Evolutionary conservation across 1,284 basidiomycete genomes (phyloP).

Genomic region (Austroboletus novae-zelandiae): DNA sequence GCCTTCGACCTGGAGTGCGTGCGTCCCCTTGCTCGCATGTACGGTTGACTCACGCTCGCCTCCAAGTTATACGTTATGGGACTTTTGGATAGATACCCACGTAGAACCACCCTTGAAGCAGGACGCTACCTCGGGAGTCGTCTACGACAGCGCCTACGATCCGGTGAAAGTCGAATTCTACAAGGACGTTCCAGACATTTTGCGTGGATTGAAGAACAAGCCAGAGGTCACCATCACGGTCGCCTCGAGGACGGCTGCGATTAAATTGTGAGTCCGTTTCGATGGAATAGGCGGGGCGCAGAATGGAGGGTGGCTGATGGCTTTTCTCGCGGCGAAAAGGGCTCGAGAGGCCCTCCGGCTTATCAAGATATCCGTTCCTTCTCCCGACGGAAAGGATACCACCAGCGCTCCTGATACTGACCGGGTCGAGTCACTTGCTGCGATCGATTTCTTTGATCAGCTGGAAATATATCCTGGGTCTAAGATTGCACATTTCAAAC

Average conservation of each 20-base stretch:
- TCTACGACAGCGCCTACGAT: constrained; percentile 29
- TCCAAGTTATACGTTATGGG: constrained; percentile 78
- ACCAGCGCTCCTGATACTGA: constrained; percentile 30
- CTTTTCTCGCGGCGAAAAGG: constrained; percentile 37
- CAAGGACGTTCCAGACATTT: constrained; percentile 71
- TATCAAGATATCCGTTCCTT: constrained; percentile 58
- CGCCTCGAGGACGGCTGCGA: constrained; percentile 73
- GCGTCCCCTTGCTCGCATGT: neutral
- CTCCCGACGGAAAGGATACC: constrained; percentile 35
- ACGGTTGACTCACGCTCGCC: constrained; percentile 7
- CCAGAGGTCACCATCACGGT: constrained; percentile 65
- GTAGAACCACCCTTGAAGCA: constrained; percentile 62
- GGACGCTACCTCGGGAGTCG: constrained; percentile 40
- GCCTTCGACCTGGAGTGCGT: constrained; percentile 85
- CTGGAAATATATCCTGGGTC: constrained; percentile 88
- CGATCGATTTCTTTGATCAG: constrained; percentile 74
- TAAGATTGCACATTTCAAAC: constrained; percentile 79
- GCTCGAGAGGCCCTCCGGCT: constrained; percentile 74
- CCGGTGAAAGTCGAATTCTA: constrained; percentile 66
- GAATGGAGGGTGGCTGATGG: too few species aligned
- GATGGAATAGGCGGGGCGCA: too few species aligned
- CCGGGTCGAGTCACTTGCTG: constrained; percentile 27
- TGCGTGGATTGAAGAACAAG: constrained; percentile 54
- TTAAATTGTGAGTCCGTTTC: constrained; percentile 56
- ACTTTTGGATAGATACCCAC: constrained; percentile 82